Evolutionary conservation across 169 alveolate genomes (phyloP).

Genomic region (Cryptosporidium canis): DNA sequence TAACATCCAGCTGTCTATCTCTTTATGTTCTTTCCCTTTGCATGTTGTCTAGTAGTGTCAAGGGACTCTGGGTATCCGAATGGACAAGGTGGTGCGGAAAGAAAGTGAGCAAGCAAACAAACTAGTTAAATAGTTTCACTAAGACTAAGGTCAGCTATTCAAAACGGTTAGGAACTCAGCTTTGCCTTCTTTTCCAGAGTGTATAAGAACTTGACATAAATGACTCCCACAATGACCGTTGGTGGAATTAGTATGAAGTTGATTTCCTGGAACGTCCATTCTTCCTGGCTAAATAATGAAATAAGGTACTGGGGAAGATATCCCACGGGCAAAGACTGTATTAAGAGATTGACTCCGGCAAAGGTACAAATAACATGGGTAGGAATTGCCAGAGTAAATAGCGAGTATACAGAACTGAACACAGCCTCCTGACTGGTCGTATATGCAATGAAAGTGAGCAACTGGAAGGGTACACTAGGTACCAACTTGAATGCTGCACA

Average conservation of each 20-base stretch:
- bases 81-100: no score
- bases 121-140: neutral
- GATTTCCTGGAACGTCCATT: conserved; percentile 38
- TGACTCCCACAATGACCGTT: conserved; percentile 28
- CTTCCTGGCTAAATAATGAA: conserved; percentile 9
- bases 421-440: conserved; percentile 68
- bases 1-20: no score
- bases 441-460: conserved; percentile 64
- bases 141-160: neutral
- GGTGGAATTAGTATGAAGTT: conserved; percentile 30
- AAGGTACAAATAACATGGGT: conserved; percentile 48
- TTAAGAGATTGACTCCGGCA: conserved; percentile 48
- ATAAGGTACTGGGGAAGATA: conserved; percentile 25
- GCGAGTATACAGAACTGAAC: conserved; percentile 51
- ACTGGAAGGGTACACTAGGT: conserved; percentile 44
- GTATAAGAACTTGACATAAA: conserved; percentile 23
- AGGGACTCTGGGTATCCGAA: no score
- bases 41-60: no score
- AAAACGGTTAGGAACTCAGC: neutral
- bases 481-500: conserved; percentile 37
- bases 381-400: conserved; percentile 47
- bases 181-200: conserved; percentile 22
- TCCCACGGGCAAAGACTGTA: conserved; percentile 64
- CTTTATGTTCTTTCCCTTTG: no score
- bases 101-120: neutral